phyloP scores from a whole-genome alignment of 1,284 basidiomycete species.

The Volvariella volvacea region DNA sequence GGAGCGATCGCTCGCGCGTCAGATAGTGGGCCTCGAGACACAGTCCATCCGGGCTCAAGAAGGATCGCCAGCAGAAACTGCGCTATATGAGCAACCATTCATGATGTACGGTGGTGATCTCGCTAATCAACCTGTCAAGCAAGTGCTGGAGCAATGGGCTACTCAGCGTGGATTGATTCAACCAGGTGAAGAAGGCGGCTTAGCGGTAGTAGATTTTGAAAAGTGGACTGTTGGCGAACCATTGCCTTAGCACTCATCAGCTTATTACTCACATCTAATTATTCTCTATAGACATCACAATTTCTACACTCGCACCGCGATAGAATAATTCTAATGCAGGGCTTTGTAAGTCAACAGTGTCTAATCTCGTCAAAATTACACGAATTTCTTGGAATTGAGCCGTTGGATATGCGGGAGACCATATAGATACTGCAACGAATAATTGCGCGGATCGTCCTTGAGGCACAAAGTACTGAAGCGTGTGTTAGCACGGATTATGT shows the following conservation, averaged over 20 bases:
- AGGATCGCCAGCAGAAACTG: constrained; percentile 40
- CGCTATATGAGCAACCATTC: constrained; percentile 78
- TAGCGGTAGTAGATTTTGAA: constrained; percentile 55
- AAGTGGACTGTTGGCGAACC: constrained; percentile 64
- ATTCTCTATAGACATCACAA: too few species aligned
- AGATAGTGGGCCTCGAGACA: constrained; percentile 84
- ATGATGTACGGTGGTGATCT: constrained; percentile 61
- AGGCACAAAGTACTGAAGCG: constrained; percentile 43
- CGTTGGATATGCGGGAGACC: constrained; percentile 40
- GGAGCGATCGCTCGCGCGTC: constrained; percentile 74
- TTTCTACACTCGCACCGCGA: too few species aligned
- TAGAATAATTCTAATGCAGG: too few species aligned
- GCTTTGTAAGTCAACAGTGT: too few species aligned
- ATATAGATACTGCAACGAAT: constrained; percentile 28
- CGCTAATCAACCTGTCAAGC: constrained; percentile 49
- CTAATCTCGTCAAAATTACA: constrained; percentile 7
- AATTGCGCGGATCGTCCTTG: constrained; percentile 51
- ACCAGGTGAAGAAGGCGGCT: constrained; percentile 32
- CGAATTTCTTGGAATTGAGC: constrained; percentile 13
- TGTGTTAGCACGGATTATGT: neutral
- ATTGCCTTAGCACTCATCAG: neutral
- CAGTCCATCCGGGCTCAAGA: constrained; percentile 40
- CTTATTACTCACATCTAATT: too few species aligned
- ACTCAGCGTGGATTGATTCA: constrained; percentile 41
- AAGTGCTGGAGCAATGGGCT: constrained; percentile 68